Evolutionary conservation across 306 rosid genomes (phyloP).

Genomic region (Carpinus fangiana): DNA sequence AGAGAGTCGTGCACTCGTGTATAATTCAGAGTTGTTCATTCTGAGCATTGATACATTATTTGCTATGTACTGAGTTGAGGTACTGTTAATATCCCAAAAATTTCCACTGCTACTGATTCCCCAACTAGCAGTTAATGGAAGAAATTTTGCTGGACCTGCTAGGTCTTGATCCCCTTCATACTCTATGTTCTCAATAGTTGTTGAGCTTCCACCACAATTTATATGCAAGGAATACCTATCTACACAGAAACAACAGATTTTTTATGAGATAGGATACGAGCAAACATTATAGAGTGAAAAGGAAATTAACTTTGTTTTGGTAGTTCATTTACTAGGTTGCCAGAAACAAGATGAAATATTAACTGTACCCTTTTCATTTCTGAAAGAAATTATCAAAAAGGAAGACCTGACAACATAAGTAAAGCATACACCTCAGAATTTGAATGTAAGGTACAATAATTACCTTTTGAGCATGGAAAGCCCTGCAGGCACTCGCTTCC

Average conservation of each 20-base stretch:
- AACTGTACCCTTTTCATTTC: not conserved
- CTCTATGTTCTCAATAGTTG: conserved; percentile 36
- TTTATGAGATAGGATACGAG: not conserved
- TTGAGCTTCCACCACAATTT: conserved; percentile 63
- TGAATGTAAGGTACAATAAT: not conserved
- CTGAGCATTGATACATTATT: conserved; percentile 27
- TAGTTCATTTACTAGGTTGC: too few species aligned
- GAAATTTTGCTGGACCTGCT: conserved; percentile 52
- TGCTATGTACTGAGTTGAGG: conserved; percentile 27
- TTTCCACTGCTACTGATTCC: conserved; percentile 62
- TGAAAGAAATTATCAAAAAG: not conserved
- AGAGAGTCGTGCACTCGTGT: conserved; percentile 49
- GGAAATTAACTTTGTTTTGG: too few species aligned
- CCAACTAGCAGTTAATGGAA: conserved; percentile 31
- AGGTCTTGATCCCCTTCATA: conserved; percentile 47
- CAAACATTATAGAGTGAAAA: not conserved
- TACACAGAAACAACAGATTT: not conserved
- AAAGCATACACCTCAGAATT: not conserved
- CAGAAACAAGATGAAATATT: not conserved
- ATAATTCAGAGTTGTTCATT: conserved; percentile 41
- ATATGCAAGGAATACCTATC: conserved; percentile 34
- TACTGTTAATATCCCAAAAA: conserved; percentile 38
- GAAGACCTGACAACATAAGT: not conserved
- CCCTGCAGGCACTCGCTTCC: not conserved
- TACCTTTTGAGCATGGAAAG: conserved; percentile 28